These are phyloP conservation scores for Spathaspora sp. DNA, from an alignment of 1,139 yeast genomes.

Conservation along the genomic window DNA sequence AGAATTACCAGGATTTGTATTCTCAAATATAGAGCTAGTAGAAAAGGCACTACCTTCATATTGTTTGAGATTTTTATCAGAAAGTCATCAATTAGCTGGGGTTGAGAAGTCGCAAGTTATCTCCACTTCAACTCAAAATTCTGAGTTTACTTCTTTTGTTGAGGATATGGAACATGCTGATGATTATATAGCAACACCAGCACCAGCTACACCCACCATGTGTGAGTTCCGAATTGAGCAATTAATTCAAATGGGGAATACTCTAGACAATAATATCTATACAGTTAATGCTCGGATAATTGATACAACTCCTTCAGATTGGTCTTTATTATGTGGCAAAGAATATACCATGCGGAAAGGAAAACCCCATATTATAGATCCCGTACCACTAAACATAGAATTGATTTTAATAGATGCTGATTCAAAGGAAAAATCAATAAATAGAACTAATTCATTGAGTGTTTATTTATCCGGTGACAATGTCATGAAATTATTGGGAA, in stretches of 20 bases:
- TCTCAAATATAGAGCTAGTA: not conserved
- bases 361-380: slow-evolving; percentile 5
- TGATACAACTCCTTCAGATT: slow-evolving; percentile 8
- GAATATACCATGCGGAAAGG: not conserved
- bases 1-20: not conserved
- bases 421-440: not conserved
- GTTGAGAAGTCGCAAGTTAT: too few relatives aligned
- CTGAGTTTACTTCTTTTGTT: not conserved
- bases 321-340: slow-evolving; percentile 10
- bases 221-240: not conserved
- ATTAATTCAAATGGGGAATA: slow-evolving; percentile 2
- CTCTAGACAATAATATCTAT: slow-evolving; percentile 4
- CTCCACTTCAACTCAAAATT: not conserved
- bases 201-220: not conserved
- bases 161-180: slow-evolving; percentile 1
- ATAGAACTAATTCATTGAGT: slow-evolving; percentile 3
- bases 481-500: slow-evolving; percentile 5
- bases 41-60: slow-evolving; percentile 2
- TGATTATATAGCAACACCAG: slow-evolving; percentile 1
- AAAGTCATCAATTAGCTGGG: too few relatives aligned
- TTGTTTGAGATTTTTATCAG: not conserved
- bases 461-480: slow-evolving; percentile 1
- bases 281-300: slow-evolving; percentile 5
- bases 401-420: slow-evolving; percentile 3
- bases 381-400: slow-evolving; percentile 4